These are phyloP conservation scores for Gentiana macrophylla DNA, from an alignment of 257 asterid species.

Conservation along the genomic window DNA sequence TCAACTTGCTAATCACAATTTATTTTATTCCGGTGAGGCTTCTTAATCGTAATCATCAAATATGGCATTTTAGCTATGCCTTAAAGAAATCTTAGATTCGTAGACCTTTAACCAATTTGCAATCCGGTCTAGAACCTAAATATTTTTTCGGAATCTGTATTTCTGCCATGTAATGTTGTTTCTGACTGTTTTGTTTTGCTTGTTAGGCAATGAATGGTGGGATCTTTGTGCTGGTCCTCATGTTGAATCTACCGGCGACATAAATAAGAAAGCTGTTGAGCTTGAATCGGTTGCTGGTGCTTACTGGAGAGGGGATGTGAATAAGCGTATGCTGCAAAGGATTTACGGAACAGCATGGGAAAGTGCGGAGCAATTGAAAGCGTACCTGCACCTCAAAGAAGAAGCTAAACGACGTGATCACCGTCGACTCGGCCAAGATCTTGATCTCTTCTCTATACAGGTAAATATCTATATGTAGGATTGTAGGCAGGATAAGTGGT, in stretches of 20 bases:
- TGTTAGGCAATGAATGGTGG: constrained; percentile 86
- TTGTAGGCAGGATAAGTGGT: background rate
- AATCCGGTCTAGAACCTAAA: too few species aligned
- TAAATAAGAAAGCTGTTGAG: constrained; percentile 71
- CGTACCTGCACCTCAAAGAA: constrained; percentile 81
- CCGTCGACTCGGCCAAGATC: constrained; percentile 91
- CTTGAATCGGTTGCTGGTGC: constrained; percentile 99
- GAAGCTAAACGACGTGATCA: constrained; percentile 98
- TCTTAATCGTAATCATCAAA: too few species aligned
- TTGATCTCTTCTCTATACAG: constrained; percentile 95
- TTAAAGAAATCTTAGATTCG: too few species aligned
- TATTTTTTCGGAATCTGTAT: background rate
- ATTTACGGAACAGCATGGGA: constrained; percentile 99
- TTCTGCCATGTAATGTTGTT: constrained; percentile 1
- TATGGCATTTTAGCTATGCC: too few species aligned
- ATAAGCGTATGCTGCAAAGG: constrained; percentile 88
- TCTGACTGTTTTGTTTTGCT: constrained; percentile 6
- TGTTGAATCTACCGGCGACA: constrained; percentile 90
- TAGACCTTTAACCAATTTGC: too few species aligned
- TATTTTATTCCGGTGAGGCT: too few species aligned
- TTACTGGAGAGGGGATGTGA: constrained; percentile 94
- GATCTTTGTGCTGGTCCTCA: constrained; percentile 99
- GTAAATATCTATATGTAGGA: constrained; percentile 21
- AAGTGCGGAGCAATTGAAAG: constrained; percentile 80
- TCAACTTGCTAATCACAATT: too few species aligned